These are phyloP conservation scores for Apiotrichum gamsii DNA, from an alignment of 1,284 basidiomycete species.

Conservation along the genomic window DNA sequence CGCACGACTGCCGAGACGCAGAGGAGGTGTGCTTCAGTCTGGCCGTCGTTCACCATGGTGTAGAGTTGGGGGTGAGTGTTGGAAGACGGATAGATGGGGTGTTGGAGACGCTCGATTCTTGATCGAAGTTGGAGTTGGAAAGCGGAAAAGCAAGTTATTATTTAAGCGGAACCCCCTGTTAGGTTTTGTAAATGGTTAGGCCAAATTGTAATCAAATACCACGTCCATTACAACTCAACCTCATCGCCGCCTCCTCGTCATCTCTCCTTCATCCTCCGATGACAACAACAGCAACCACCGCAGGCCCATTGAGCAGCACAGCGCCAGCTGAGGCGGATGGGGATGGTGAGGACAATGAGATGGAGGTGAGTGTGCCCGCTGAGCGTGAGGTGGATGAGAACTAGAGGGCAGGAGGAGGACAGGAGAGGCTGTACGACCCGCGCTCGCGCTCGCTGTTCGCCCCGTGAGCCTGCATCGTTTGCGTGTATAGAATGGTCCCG, in stretches of 20 bases:
- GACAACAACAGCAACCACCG: conserved; percentile 26
- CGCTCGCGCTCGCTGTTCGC: too few species aligned
- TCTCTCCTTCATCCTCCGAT: conserved; percentile 69
- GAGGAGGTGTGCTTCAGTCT: conserved; percentile 82
- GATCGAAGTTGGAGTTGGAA: too few species aligned
- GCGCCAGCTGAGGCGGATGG: conserved; percentile 18
- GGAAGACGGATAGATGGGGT: background rate
- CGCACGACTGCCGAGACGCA: conserved; percentile 92
- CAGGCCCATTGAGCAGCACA: conserved; percentile 21
- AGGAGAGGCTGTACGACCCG: background rate
- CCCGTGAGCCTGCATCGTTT: too few species aligned
- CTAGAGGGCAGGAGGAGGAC: conserved; percentile 32
- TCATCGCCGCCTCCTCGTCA: conserved; percentile 58
- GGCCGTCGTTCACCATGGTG: conserved; percentile 49
- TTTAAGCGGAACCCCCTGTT: too few species aligned
- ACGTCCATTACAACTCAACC: background rate
- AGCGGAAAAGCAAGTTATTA: too few species aligned
- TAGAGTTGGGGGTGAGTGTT: background rate
- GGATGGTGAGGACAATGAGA: conserved; percentile 37
- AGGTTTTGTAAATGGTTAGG: too few species aligned
- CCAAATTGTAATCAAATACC: too few species aligned
- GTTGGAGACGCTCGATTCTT: too few species aligned
- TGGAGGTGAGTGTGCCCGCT: conserved; percentile 30
- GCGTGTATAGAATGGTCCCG: too few species aligned
- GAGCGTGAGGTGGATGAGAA: conserved; percentile 41